Evolutionary conservation across 2,329 filamentous ascomycete genomes (phyloP).

Genomic region (Hypoxylon sp.): DNA sequence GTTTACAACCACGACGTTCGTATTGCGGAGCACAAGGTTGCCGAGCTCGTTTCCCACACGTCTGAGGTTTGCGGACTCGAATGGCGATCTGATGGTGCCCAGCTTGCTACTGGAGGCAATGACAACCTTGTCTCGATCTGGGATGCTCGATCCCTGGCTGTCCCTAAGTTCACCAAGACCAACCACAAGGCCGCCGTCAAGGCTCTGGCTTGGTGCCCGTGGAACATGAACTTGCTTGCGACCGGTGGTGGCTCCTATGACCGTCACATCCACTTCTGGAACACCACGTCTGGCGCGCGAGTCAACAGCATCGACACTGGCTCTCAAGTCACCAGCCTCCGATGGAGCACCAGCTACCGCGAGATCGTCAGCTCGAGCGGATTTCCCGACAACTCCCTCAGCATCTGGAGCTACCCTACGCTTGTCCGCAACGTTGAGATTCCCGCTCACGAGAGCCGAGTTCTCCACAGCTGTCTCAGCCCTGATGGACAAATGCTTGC

Average conservation of each 20-base stretch:
- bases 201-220: conserved; percentile 98
- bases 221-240: conserved; percentile 97
- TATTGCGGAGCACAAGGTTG: conserved; percentile 97
- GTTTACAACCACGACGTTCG: conserved; percentile 99
- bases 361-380: conserved; percentile 98
- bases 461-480: conserved; percentile 96
- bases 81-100: conserved; percentile 96
- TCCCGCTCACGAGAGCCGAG: conserved; percentile 95
- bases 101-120: conserved; percentile 97
- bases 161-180: conserved; percentile 99
- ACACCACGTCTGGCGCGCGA: conserved; percentile 95
- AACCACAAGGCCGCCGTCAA: conserved; percentile 99
- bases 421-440: conserved; percentile 98
- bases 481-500: conserved; percentile 98
- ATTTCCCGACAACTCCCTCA: conserved; percentile 99
- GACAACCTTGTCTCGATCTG: conserved; percentile 99
- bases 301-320: conserved; percentile 99
- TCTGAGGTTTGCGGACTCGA: conserved; percentile 98
- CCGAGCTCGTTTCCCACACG: conserved; percentile 96
- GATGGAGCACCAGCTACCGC: conserved; percentile 97
- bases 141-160: conserved; percentile 93
- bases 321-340: conserved; percentile 94
- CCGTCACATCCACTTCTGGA: conserved; percentile 99
- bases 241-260: conserved; percentile 97
- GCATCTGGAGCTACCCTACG: conserved; percentile 99